phyloP scores from a whole-genome alignment of 495 filamentous ascomycete genomes.

The Parathielavia appendiculata region DNA sequence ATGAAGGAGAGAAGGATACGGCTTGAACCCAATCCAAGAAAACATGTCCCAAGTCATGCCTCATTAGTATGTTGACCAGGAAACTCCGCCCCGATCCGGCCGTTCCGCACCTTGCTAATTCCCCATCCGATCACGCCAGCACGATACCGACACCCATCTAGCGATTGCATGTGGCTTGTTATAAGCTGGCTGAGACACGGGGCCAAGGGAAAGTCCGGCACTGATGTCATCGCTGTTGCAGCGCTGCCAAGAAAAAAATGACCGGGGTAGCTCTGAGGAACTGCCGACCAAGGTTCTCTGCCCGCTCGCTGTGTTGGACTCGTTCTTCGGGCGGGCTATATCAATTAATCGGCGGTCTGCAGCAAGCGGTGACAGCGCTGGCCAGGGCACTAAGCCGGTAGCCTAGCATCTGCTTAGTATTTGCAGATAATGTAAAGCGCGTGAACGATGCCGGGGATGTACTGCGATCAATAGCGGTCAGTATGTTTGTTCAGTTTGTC shows the following conservation, averaged over 20 bases:
- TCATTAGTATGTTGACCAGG: no score
- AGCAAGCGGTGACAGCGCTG: no score
- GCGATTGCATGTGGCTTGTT: no score
- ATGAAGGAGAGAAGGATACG: no score
- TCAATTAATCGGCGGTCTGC: background rate
- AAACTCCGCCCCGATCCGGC: no score
- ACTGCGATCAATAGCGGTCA: constrained; percentile 16
- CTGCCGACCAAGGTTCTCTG: background rate
- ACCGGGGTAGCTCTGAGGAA: background rate
- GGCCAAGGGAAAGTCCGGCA: background rate
- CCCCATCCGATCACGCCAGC: no score
- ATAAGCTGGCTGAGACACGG: background rate
- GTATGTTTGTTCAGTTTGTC: background rate
- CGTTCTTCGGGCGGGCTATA: background rate
- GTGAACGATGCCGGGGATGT: constrained; percentile 61
- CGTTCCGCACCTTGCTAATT: no score
- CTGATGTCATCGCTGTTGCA: background rate
- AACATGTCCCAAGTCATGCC: no score
- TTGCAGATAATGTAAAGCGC: constrained; percentile 53
- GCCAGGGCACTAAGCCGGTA: no score
- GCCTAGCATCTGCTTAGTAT: constrained; percentile 31
- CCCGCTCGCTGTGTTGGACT: background rate
- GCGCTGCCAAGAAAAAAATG: background rate
- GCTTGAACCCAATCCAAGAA: no score
- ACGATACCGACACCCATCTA: no score